Conservation (phyloP, 2,329 filamentous ascomycete genomes). For the Ceratocystis albifundus region DNA sequence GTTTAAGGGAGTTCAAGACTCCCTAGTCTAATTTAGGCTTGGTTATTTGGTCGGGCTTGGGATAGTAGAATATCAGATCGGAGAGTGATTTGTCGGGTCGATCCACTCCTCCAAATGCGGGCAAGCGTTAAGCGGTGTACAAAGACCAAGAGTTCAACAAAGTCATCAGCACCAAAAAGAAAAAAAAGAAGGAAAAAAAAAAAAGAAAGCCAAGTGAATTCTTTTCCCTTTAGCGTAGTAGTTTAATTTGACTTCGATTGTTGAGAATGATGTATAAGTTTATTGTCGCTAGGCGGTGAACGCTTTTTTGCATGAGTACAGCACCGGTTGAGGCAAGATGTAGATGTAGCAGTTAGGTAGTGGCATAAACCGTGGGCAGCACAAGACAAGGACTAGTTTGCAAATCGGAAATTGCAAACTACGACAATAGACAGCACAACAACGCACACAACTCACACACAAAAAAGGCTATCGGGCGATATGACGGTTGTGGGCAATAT, state of each 20-base stretch:
- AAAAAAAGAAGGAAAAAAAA: too few species aligned
- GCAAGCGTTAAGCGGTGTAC: background rate
- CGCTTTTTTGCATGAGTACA: too few species aligned
- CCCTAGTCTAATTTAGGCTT: background rate
- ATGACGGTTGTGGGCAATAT: slow-evolving; percentile 5
- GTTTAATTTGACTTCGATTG: slow-evolving; percentile 11
- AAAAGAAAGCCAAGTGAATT: too few species aligned
- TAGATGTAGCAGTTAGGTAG: too few species aligned
- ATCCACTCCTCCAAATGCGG: background rate
- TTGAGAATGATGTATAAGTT: background rate
- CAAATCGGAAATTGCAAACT: background rate
- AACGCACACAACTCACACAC: background rate
- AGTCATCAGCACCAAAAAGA: too few species aligned
- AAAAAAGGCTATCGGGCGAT: slow-evolving; percentile 6
- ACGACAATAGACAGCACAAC: background rate
- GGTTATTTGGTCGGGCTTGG: background rate
- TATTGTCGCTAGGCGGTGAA: too few species aligned
- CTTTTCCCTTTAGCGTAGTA: slow-evolving; percentile 1
- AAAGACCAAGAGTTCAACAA: too few species aligned
- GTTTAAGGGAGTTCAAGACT: background rate
- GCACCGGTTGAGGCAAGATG: too few species aligned
- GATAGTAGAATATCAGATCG: background rate
- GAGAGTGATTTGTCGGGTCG: background rate
- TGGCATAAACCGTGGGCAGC: too few species aligned
- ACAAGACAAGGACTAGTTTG: background rate